phyloP scores from a whole-genome alignment of 345 rosid genomes.

The Brassica juncea region DNA sequence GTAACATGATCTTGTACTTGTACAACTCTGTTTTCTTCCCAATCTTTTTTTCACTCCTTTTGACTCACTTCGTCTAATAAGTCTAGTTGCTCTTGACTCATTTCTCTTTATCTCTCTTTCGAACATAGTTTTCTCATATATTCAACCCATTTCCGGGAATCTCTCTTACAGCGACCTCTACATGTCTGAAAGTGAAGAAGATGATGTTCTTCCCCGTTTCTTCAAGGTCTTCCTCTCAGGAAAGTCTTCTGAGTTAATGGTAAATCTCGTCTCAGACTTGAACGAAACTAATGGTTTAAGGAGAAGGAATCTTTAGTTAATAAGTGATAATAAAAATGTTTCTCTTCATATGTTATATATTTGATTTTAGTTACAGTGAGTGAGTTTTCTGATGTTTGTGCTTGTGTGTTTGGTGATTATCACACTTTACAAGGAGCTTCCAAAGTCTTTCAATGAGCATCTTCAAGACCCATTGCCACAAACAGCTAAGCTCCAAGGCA shows the following conservation, averaged over 20 bases:
- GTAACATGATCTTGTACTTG: no score
- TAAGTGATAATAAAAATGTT: no score
- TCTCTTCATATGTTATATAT: neutral
- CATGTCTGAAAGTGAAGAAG: slow-evolving; percentile 1
- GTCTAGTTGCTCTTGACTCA: no score
- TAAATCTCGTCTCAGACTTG: neutral
- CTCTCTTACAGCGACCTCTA: neutral
- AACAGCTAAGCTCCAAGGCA: neutral
- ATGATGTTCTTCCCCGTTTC: slow-evolving; percentile 19
- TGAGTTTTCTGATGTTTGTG: neutral
- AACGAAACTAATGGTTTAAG: neutral
- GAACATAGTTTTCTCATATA: no score
- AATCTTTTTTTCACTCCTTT: no score
- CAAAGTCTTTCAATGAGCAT: neutral
- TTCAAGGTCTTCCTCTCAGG: slow-evolving; percentile 31
- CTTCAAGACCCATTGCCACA: slow-evolving; percentile 24
- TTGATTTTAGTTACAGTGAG: neutral
- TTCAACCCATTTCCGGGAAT: no score
- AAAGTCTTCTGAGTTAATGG: slow-evolving; percentile 7
- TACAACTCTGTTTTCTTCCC: no score
- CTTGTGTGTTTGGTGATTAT: neutral
- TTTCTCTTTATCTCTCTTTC: no score
- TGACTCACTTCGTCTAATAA: no score
- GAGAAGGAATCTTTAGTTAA: neutral
- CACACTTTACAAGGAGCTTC: slow-evolving; percentile 7